Evolutionary conservation across 2,329 filamentous ascomycete species (phyloP).

Genomic region (Xylariomycetidae sp.): DNA sequence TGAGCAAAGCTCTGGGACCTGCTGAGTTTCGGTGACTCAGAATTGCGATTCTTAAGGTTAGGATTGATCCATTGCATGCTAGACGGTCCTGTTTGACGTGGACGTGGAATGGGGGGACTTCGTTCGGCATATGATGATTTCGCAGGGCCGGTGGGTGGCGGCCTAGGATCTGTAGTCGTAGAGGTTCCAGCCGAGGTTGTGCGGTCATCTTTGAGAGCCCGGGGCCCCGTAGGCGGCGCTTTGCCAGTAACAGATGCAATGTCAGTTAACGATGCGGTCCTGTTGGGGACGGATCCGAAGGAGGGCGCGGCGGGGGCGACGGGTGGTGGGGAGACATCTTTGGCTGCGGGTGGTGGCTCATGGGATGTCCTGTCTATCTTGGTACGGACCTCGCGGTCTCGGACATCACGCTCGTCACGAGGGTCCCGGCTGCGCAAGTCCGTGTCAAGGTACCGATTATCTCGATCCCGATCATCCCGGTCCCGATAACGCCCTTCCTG

Average conservation of each 20-base stretch:
- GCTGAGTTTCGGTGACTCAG: constrained; percentile 48
- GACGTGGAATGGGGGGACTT: constrained; percentile 44
- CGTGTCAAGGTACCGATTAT: constrained; percentile 30
- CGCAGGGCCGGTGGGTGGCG: constrained; percentile 36
- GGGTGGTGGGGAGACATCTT: constrained; percentile 54
- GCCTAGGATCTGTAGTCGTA: constrained; percentile 30
- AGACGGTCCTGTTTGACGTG: constrained; percentile 45
- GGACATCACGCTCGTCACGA: constrained; percentile 48
- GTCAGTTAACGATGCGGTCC: constrained; percentile 33
- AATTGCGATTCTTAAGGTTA: constrained; percentile 41
- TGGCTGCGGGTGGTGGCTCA: constrained; percentile 40
- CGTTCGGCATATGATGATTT: constrained; percentile 39
- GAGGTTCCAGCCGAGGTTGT: constrained; percentile 38
- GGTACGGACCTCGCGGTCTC: constrained; percentile 33
- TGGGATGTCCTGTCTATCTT: constrained; percentile 50
- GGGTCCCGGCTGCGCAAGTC: constrained; percentile 37
- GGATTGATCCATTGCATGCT: constrained; percentile 60
- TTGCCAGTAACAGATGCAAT: constrained; percentile 37
- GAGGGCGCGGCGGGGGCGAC: constrained; percentile 54
- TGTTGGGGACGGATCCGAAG: constrained; percentile 51
- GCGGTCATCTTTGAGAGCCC: constrained; percentile 47
- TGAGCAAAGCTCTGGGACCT: constrained; percentile 46
- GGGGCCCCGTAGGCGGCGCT: constrained; percentile 48
- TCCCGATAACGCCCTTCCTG: constrained; percentile 59
- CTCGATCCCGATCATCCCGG: constrained; percentile 35